Evolutionary conservation across 2,329 filamentous ascomycete species (phyloP).

Genomic region (Fusarium oligoseptatum): DNA sequence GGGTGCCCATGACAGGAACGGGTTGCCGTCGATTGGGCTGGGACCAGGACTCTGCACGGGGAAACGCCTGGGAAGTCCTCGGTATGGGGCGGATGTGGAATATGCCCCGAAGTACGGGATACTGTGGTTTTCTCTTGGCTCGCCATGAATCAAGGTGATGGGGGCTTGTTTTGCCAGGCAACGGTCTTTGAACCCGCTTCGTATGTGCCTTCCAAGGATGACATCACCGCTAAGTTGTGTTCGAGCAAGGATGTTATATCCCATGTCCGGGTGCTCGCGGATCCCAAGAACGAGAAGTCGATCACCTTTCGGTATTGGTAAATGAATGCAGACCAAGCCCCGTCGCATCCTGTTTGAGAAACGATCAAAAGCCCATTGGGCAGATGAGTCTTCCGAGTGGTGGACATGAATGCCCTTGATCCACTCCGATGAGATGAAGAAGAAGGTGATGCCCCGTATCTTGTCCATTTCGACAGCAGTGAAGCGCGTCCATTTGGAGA

Average conservation of each 20-base stretch:
- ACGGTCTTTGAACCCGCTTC: not conserved
- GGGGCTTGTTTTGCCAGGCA: not conserved
- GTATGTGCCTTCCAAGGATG: not conserved
- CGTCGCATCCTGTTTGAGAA: not conserved
- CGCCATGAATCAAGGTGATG: not conserved
- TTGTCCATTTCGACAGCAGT: not conserved
- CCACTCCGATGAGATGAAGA: not conserved
- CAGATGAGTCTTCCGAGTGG: not conserved
- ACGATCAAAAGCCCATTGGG: not conserved
- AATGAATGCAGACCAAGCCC: not conserved
- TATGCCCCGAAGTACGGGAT: not conserved
- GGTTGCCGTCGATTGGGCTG: not conserved
- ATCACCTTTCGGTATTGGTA: not conserved
- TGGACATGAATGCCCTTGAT: not conserved
- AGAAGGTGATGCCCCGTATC: slow-evolving; percentile 1
- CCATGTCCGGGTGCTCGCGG: not conserved
- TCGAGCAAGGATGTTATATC: not conserved
- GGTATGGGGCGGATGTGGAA: not conserved
- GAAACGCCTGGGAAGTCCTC: not conserved
- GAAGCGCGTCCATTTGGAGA: not conserved
- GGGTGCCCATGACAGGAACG: not conserved
- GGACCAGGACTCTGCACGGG: not conserved
- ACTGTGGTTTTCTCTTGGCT: not conserved
- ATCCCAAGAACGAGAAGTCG: not conserved
- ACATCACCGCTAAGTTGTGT: not conserved